A percentile compares a stretch with the other conserved stretches of the same genome.
Evolutionary conservation across 495 filamentous ascomycete species (phyloP).

Genomic region (Aspergillus bridgeri): DNA sequence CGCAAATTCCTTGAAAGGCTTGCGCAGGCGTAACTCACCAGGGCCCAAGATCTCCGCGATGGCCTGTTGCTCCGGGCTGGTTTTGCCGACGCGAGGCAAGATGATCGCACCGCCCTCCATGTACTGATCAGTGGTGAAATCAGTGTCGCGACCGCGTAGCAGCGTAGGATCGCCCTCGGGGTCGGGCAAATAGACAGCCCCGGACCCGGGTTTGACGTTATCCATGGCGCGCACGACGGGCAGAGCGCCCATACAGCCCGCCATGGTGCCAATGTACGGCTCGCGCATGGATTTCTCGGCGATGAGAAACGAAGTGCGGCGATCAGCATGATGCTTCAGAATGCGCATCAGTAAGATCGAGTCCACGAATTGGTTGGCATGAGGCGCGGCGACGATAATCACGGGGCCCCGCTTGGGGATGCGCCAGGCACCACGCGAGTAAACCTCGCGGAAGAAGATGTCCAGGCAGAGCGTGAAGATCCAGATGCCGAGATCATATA

Average conservation of each 20-base stretch:
- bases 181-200: conserved; percentile 85
- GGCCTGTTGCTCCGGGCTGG: conserved; percentile 65
- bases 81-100: conserved; percentile 76
- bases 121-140: conserved; percentile 71
- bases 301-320: conserved; percentile 86
- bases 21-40: conserved; percentile 82
- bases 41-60: conserved; percentile 75
- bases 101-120: conserved; percentile 80
- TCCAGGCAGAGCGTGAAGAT: conserved; percentile 80
- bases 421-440: conserved; percentile 90
- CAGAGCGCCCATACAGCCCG: conserved; percentile 76
- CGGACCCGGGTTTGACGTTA: conserved; percentile 70
- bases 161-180: conserved; percentile 77
- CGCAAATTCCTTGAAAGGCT: conserved; percentile 65
- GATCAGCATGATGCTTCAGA: conserved; percentile 76
- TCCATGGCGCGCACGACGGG: conserved; percentile 90
- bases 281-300: conserved; percentile 89
- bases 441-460: conserved; percentile 96
- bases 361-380: conserved; percentile 99
- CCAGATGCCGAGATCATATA: conserved; percentile 82
- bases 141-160: conserved; percentile 80
- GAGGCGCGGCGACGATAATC: conserved; percentile 95
- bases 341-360: conserved; percentile 90
- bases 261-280: conserved; percentile 80
- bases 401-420: conserved; percentile 83